These are phyloP conservation scores for Cordyceps farinosa DNA, from an alignment of 2,329 filamentous ascomycete species.

Conservation along the genomic window DNA sequence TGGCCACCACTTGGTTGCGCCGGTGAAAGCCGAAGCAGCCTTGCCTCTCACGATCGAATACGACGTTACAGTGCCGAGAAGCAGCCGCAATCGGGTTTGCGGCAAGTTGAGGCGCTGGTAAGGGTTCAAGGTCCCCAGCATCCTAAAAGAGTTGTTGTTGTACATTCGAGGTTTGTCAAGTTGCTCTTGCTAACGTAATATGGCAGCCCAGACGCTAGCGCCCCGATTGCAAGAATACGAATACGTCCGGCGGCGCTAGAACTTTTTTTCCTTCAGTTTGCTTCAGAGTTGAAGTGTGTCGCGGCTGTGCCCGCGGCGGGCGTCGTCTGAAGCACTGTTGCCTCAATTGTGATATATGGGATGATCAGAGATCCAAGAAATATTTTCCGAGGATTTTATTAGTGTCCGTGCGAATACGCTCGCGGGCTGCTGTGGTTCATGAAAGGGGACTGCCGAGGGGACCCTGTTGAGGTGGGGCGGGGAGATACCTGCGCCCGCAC, in stretches of 20 bases:
- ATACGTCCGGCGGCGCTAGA: not conserved
- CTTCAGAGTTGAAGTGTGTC: not conserved
- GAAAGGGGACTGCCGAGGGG: not conserved
- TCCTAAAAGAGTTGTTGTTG: not conserved
- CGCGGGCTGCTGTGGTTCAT: not conserved
- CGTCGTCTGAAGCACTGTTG: not conserved
- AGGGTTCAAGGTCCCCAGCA: too few species aligned
- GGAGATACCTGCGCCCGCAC: not conserved
- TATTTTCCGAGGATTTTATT: not conserved
- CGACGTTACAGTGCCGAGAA: not conserved
- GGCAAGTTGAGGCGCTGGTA: not conserved
- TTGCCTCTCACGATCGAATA: not conserved
- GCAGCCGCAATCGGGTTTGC: not conserved
- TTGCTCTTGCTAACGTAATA: not conserved
- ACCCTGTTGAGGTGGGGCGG: constrained; percentile 1
- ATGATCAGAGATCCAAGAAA: not conserved
- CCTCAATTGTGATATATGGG: not conserved
- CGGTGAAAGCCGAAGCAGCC: not conserved
- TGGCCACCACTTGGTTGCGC: not conserved
- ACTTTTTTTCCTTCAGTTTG: not conserved
- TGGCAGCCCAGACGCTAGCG: not conserved
- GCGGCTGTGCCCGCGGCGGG: not conserved
- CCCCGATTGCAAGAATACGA: not conserved
- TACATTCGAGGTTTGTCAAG: not conserved
- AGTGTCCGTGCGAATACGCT: not conserved